A percentile compares a stretch with the other conserved stretches of the same genome.
These are phyloP conservation scores for Hypoxylon rubiginosum DNA, from an alignment of 2,329 filamentous ascomycete genomes.

Conservation along the genomic window DNA sequence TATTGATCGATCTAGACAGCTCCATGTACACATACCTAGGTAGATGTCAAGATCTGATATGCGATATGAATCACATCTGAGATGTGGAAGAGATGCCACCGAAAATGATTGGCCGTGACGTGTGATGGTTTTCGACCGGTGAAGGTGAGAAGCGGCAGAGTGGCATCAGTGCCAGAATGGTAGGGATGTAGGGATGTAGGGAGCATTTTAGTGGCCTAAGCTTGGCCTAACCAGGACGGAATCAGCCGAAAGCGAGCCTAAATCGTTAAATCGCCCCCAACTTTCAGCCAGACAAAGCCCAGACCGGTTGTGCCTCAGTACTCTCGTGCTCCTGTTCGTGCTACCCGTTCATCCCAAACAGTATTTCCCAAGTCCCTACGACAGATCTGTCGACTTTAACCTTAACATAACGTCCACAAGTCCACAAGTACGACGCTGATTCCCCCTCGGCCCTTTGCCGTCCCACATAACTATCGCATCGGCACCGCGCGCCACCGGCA, in stretches of 20 bases:
- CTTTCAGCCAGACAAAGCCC: constrained; percentile 6
- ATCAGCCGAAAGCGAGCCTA: constrained; percentile 24
- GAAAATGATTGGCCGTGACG: constrained; percentile 27
- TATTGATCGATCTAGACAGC: too few relatives aligned
- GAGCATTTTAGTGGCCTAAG: constrained; percentile 25
- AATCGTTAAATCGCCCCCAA: constrained; percentile 6
- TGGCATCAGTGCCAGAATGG: not conserved
- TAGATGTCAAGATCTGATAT: too few relatives aligned
- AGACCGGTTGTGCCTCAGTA: constrained; percentile 2
- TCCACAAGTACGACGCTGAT: constrained; percentile 56
- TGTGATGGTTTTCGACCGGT: constrained; percentile 26
- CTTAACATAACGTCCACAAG: constrained; percentile 28
- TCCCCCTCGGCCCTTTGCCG: not conserved
- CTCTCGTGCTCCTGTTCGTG: not conserved
- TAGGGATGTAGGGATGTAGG: not conserved
- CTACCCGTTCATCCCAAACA: not conserved
- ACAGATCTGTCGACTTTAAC: constrained; percentile 25
- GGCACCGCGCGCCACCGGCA: constrained; percentile 30
- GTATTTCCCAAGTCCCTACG: constrained; percentile 21
- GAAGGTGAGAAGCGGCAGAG: constrained; percentile 16
- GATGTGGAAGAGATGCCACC: not conserved
- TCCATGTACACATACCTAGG: too few relatives aligned
- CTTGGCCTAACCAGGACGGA: constrained; percentile 10
- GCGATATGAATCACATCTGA: not conserved
- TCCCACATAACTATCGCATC: not conserved